Evolutionary conservation across 345 rosid species (phyloP).

Genomic region (Nasturtium officinale): DNA sequence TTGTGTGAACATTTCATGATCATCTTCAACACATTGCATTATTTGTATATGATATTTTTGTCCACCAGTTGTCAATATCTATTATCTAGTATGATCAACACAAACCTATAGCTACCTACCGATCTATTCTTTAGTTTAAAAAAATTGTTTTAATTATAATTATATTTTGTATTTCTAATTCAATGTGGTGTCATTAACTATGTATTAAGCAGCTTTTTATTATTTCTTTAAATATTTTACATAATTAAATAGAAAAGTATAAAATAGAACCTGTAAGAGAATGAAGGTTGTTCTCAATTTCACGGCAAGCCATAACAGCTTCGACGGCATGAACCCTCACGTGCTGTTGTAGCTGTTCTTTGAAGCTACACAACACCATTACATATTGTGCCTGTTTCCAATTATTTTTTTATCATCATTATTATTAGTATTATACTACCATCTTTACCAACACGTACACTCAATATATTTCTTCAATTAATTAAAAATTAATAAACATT

Average conservation of each 20-base stretch:
- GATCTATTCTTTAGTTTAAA: not conserved
- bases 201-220: not conserved
- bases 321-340: constrained; percentile 98
- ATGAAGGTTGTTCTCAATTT: constrained; percentile 83
- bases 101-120: constrained; percentile 26
- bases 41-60: not conserved
- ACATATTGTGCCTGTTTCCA: constrained; percentile 77
- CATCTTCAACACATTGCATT: constrained; percentile 6
- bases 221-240: not conserved
- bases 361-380: constrained; percentile 89
- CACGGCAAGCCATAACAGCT: constrained; percentile 99
- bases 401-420: not conserved
- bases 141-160: not conserved
- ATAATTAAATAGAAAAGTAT: constrained; percentile 2
- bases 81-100: constrained; percentile 21
- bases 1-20: constrained; percentile 12
- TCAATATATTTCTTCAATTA: not conserved
- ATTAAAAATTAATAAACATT: not conserved
- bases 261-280: constrained; percentile 75
- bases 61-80: constrained; percentile 11
- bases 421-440: not conserved
- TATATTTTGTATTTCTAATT: not conserved
- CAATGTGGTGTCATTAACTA: not conserved
- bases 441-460: not conserved
- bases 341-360: constrained; percentile 97